Base-by-base conservation (phyloP, 306 rosid species). In the Coriaria nepalensis region DNA sequence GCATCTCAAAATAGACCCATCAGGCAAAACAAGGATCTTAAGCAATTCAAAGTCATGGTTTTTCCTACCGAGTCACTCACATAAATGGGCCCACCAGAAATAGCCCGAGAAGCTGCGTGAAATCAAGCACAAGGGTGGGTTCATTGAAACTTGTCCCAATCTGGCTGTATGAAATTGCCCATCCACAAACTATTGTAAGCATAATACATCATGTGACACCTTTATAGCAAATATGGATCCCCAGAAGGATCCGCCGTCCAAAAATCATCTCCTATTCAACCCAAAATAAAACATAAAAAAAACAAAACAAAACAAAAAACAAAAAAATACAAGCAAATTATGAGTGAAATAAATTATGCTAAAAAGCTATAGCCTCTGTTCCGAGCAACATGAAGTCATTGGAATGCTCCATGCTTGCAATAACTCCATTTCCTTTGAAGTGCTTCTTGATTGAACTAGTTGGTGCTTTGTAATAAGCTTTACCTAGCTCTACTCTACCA, bases 111-210 rank as follows among this genome's bases (percentile, higher is more conserved):
- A 2, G 93, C 80, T 0, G 87, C 85, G 5, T 81, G 85, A 60
- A 81, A 85, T 6, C 64, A 73, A 2, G 88, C 93, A 45, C 93
- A 78, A 6, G 77, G 63, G 42, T 86, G 93, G 37, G 64, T 47
- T 0, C 87, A 78, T 45, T 86, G 80, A 61, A 86, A 86, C 87
- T 78, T 86, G 68, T 81, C 95, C 93, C 93, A 81, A 63, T 81
- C 95, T 13, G 85, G 93, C 14, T 76, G 95, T 35, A 86, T 73
- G 37, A 81, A 69, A 63, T 73, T 86, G 14, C 93, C 80, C 77
- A 81, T 86, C 95, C 95, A 81, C 47, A 81, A 49, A 61, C 95
- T 81, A 43, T 76, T 81, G 54, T 76, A 81, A 33, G 87, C 95
- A 55, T 93, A 86, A 7, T 86, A 77, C 49, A 86, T 93, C 85